Base-by-base conservation (phyloP, 352 stramenopile genomes). In the Globisporangium lucens region DNA sequence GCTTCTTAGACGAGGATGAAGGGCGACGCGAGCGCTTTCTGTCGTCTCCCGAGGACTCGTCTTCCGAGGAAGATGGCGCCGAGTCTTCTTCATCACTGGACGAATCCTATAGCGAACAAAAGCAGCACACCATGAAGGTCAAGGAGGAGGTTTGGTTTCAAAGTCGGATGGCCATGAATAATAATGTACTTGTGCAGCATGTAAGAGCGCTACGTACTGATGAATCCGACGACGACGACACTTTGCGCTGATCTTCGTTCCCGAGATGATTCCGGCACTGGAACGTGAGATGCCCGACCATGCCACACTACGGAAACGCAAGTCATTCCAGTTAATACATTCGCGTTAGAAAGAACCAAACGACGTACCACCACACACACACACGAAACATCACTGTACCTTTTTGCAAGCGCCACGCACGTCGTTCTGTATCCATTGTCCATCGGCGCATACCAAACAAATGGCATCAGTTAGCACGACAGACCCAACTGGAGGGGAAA, bases 221-320 rank as follows among this genome's bases (percentile, higher is more conserved):
- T 38, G 46, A 69, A 64, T 56, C 77, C 22, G 76, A 79, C 36
- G 70, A 76, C 56, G 76, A 80, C 9, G 72, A 66, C 29, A 52
- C 64, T 22, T 75, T 70, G 22, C 71, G 72, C 59, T 89, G 82
- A 41, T 83, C 75, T 30, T 71, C 65, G 12, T 75, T 76, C 24
- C 72, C 76, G 30, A 92, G 75, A 74, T 90, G 75, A 66, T 97
- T 97, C 17, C 89, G 72, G 66, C 91, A 97, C 73, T 97, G 91
- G 73, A 97, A 97, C 20, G 89, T 96, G 63, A 97, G 76, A 64
- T 97, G 91, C n/a, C 91, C 91, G 52, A 97, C 79, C 86, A 94
- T 94, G 9, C 89, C 89, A 60, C 91, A 97, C 84, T 90, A 60
- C 20, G 68, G 46, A 10, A 57, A 66, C 15, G 15, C n/a, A 57